These are phyloP conservation scores for Wallemia ichthyophaga DNA, from an alignment of 1,284 basidiomycete species.

Conservation along the genomic window DNA sequence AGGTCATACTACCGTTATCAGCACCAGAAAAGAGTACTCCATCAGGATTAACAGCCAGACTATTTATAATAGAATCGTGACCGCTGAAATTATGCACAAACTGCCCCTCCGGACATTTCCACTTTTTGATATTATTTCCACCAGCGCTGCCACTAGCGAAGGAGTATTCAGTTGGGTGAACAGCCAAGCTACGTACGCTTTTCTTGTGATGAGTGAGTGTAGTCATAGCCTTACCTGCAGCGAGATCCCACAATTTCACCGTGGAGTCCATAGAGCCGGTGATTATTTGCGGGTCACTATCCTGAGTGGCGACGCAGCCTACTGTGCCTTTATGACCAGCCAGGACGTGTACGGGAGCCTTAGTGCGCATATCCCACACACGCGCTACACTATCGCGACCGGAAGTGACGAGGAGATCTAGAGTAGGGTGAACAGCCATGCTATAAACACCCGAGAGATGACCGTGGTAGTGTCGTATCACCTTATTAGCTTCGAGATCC, in stretches of 20 bases:
- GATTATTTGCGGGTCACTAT: slow-evolving; percentile 87
- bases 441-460: slow-evolving; percentile 89
- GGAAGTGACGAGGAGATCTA: slow-evolving; percentile 77
- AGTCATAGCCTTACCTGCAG: slow-evolving; percentile 80
- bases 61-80: slow-evolving; percentile 93
- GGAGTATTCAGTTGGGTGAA: slow-evolving; percentile 83
- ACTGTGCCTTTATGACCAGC: slow-evolving; percentile 80
- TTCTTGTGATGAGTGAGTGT: slow-evolving; percentile 98
- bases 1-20: slow-evolving; percentile 60
- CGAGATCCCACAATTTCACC: slow-evolving; percentile 85
- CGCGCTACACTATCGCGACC: slow-evolving; percentile 84
- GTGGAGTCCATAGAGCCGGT: slow-evolving; percentile 97
- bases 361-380: slow-evolving; percentile 98
- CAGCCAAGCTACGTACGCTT: slow-evolving; percentile 66
- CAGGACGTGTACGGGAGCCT: slow-evolving; percentile 77
- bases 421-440: slow-evolving; percentile 63
- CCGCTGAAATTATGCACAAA: slow-evolving; percentile 90
- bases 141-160: slow-evolving; percentile 85
- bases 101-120: slow-evolving; percentile 85
- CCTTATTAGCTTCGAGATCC: slow-evolving; percentile 96
- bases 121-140: slow-evolving; percentile 97
- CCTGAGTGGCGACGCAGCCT: slow-evolving; percentile 77
- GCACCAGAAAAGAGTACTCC: slow-evolving; percentile 92
- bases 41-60: slow-evolving; percentile 69
- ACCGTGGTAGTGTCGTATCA: slow-evolving; percentile 91